Evolutionary conservation across 495 filamentous ascomycete species (phyloP).

Genomic region (Aspergillus mulundensis): DNA sequence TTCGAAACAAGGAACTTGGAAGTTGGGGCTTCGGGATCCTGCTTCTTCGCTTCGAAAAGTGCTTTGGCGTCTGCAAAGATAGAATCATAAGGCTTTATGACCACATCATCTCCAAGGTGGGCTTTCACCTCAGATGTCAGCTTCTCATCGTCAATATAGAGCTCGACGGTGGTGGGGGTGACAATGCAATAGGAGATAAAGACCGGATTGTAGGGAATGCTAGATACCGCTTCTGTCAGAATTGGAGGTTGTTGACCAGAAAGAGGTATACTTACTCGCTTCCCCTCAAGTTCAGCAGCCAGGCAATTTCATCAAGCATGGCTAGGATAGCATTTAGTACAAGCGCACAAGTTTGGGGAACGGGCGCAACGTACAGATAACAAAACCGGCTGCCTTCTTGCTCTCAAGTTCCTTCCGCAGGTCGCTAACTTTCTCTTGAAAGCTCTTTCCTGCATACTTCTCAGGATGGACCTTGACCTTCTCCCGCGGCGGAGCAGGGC

Average conservation of each 20-base stretch:
- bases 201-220: conserved; percentile 96
- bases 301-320: conserved; percentile 96
- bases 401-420: conserved; percentile 88
- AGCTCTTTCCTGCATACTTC: conserved; percentile 78
- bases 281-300: conserved; percentile 95
- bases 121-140: conserved; percentile 61
- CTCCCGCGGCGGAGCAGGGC: conserved; percentile 72
- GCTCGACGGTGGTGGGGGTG: conserved; percentile 72
- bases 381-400: conserved; percentile 81
- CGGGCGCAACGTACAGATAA: conserved; percentile 61
- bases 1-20: conserved; percentile 83
- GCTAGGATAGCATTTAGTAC: conserved; percentile 37
- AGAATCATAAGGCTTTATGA: conserved; percentile 75
- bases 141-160: conserved; percentile 83
- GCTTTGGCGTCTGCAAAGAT: conserved; percentile 75
- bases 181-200: conserved; percentile 97
- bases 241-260: neutral
- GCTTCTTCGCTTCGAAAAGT: conserved; percentile 43
- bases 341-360: neutral
- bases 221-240: conserved; percentile 22
- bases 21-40: conserved; percentile 30
- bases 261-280: conserved; percentile 59
- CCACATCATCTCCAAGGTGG: conserved; percentile 70
- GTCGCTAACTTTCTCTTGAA: conserved; percentile 78
- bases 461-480: conserved; percentile 63